Conservation (phyloP, 331 rosid species). For the Erythrophleum ivorense region DNA sequence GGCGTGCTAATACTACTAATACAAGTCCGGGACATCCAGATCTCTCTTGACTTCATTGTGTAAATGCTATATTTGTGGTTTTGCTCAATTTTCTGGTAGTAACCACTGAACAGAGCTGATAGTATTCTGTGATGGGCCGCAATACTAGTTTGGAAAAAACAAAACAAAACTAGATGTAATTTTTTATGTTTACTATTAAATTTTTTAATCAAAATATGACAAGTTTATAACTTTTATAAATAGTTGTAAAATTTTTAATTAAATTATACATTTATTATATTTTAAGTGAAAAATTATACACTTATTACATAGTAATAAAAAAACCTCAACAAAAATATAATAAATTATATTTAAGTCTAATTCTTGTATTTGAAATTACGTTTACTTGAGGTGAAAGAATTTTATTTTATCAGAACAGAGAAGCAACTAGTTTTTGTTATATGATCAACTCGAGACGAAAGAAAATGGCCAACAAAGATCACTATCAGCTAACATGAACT, state of each 20-base stretch:
- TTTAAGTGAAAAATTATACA: no score
- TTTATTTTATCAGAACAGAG: neutral
- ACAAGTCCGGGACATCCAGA: constrained; percentile 26
- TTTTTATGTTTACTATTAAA: no score
- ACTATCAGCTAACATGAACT: no score
- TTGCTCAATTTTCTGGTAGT: constrained; percentile 13
- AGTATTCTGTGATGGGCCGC: constrained; percentile 27
- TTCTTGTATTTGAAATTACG: neutral
- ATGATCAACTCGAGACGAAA: neutral
- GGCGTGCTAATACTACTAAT: constrained; percentile 54
- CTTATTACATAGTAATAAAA: no score
- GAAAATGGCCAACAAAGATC: neutral
- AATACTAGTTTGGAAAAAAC: neutral
- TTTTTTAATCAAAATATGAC: no score
- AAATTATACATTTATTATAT: no score
- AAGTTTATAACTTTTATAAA: no score
- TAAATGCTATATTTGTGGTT: constrained; percentile 30
- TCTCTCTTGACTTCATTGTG: constrained; percentile 23
- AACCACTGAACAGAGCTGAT: neutral
- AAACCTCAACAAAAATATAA: no score
- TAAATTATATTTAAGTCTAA: no score
- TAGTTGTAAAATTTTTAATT: no score
- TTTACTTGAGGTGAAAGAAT: constrained; percentile 18
- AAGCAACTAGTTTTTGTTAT: neutral
- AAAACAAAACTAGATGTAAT: no score